phyloP scores from a whole-genome alignment of 2,329 filamentous ascomycete genomes.

The Bipolaris bicolor region DNA sequence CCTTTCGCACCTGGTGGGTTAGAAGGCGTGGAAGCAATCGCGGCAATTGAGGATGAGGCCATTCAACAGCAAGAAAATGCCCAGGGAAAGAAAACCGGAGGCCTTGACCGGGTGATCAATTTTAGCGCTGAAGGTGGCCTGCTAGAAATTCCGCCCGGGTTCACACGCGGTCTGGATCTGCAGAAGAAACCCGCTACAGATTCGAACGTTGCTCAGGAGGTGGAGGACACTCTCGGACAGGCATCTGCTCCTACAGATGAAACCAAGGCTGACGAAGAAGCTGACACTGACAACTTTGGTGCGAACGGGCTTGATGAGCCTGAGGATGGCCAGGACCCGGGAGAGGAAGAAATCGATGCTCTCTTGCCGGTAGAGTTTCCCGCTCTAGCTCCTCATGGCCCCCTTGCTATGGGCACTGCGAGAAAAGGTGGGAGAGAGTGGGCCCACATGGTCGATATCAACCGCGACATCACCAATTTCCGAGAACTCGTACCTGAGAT shows the following conservation, averaged over 20 bases:
- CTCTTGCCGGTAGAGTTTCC: conserved; percentile 92
- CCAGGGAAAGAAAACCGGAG: conserved; percentile 52
- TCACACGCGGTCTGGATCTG: conserved; percentile 78
- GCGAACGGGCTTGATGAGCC: conserved; percentile 39
- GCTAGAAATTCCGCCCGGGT: conserved; percentile 80
- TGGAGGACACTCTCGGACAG: conserved; percentile 68
- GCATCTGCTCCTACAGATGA: conserved; percentile 46
- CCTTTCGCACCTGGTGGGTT: conserved; percentile 91
- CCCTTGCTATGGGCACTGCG: conserved; percentile 71
- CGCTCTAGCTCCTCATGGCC: conserved; percentile 82
- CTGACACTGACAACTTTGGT: conserved; percentile 32
- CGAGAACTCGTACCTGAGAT: conserved; percentile 91
- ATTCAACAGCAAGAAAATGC: conserved; percentile 58
- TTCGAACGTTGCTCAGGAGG: conserved; percentile 69
- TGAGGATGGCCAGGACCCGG: conserved; percentile 54
- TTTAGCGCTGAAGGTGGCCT: conserved; percentile 78
- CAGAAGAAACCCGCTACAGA: conserved; percentile 64
- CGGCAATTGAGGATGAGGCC: conserved; percentile 79
- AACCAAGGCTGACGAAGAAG: conserved; percentile 32
- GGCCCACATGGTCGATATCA: conserved; percentile 98
- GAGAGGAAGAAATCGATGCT: conserved; percentile 75
- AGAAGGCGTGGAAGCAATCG: conserved; percentile 83
- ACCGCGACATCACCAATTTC: conserved; percentile 93
- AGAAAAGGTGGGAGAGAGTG: conserved; percentile 84
- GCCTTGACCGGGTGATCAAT: conserved; percentile 84